These are phyloP conservation scores for Gymnopilus dilepis DNA, from an alignment of 768 basidiomycete species.

Conservation along the genomic window DNA sequence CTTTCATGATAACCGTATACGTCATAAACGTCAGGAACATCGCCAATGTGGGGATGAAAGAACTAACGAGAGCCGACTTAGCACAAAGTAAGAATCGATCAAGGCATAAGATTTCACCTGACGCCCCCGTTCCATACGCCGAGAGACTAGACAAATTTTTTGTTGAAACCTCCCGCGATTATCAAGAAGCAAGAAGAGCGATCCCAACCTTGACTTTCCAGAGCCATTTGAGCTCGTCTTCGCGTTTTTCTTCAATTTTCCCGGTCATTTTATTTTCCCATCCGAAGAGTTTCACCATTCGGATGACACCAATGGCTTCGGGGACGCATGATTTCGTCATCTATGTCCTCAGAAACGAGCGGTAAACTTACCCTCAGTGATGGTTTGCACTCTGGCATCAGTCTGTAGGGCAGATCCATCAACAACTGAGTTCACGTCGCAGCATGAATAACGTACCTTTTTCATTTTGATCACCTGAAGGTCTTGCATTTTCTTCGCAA, in stretches of 20 bases:
- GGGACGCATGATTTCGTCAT: conserved; percentile 25
- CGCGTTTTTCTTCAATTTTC: conserved; percentile 58
- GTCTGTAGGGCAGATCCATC: too few relatives aligned
- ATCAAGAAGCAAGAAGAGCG: background rate
- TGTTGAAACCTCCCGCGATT: too few relatives aligned
- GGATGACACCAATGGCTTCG: conserved; percentile 56
- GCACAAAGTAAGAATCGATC: too few relatives aligned
- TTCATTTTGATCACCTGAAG: conserved; percentile 57
- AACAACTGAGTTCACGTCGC: too few relatives aligned
- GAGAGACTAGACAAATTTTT: too few relatives aligned
- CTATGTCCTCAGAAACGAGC: background rate
- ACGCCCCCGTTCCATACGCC: background rate
- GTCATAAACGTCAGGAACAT: conserved; percentile 69
- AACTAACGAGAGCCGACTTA: background rate
- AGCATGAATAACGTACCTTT: conserved; percentile 34
- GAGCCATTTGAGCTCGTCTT: conserved; percentile 57
- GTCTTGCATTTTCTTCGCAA: conserved; percentile 53
- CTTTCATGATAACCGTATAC: conserved; percentile 51
- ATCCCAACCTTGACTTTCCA: conserved; percentile 22
- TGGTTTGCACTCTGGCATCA: conserved; percentile 63
- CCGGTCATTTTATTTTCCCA: conserved; percentile 65
- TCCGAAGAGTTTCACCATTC: conserved; percentile 77
- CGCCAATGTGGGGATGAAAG: conserved; percentile 51
- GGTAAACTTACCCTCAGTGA: conserved; percentile 56
- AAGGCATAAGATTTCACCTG: background rate